Evolutionary conservation across 495 filamentous ascomycete genomes (phyloP).

Genomic region (Penicillium crystallinum): DNA sequence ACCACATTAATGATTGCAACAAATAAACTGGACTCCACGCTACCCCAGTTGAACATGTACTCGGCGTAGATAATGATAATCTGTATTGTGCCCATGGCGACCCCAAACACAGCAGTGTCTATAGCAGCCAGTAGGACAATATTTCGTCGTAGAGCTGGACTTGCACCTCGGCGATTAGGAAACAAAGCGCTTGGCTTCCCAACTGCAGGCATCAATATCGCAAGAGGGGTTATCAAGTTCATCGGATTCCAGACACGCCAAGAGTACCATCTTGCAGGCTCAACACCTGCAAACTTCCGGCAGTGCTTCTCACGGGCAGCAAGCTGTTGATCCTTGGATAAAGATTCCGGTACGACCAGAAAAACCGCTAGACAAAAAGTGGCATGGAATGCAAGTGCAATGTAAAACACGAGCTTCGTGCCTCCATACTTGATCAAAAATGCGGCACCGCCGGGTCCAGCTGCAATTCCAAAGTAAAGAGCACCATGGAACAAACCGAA

Average conservation of each 20-base stretch:
- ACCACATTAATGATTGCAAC: conserved; percentile 68
- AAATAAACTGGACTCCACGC: conserved; percentile 69
- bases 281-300: conserved; percentile 13
- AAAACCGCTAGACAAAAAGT: conserved; percentile 65
- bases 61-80: conserved; percentile 77
- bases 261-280: conserved; percentile 12
- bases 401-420: conserved; percentile 71
- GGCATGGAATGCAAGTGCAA: conserved; percentile 62
- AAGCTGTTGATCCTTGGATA: conserved; percentile 61
- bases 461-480: conserved; percentile 78
- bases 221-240: conserved; percentile 70
- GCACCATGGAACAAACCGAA: conserved; percentile 88
- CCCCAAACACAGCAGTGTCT: conserved; percentile 72
- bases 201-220: conserved; percentile 71
- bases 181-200: conserved; percentile 50
- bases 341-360: conserved; percentile 74
- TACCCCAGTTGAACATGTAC: conserved; percentile 75
- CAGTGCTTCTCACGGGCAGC: conserved; percentile 63
- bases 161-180: conserved; percentile 60
- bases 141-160: conserved; percentile 63
- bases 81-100: conserved; percentile 73
- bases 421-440: conserved; percentile 63
- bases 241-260: conserved; percentile 32
- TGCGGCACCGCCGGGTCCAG: conserved; percentile 76
- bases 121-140: conserved; percentile 72